Evolutionary conservation across 768 basidiomycete species (phyloP), one percentile per base, ranked within the genome.

Genomic region (Lyophyllum shimeji): DNA sequence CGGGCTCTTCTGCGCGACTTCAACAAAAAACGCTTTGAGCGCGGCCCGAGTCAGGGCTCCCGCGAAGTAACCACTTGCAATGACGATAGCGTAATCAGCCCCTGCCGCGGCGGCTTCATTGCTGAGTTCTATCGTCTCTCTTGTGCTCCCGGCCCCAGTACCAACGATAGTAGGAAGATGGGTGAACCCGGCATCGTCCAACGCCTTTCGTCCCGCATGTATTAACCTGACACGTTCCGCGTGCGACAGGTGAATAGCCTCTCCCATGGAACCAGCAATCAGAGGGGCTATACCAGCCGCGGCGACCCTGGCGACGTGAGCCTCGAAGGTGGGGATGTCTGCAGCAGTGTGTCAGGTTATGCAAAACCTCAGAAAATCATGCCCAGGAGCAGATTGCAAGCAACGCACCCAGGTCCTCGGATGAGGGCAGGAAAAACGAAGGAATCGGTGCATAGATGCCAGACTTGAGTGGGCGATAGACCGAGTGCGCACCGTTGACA

Each of bases 361-460:
- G 34, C 34, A 12, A 40, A 47, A 45, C 11, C 40, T 23, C 39
- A 53, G 52, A 31, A 18, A 60, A 53, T 37, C 27, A 42, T 2
- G 55, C 48, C 21, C 20, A 7, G 39, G 11, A 33, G 17, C 50
- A 45, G 17, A 48, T 18, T 25, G 50, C 20, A 57, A 51, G 31
- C 47, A 31, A 76, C 83, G 66, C 64, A 91, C 93, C 93, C 53
- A 96, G 81, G 62, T 95, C 92, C 70, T 95, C 90, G 40, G 85
- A 81, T 33, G 78, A 81, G 1, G 79, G 76, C 18, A 85, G 69
- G 77, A 93, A 95, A 76, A 96, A 95, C 15, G 93, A 84, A 29
- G 87, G 91, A 63, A 96, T 83, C 29, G 95, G 95, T 9, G 90
- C 88, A 71, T 82, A 95, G 54, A 96, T 82, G 43, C 94, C 93